Conservation (phyloP, 2,329 filamentous ascomycete genomes). For the Fonsecaea pedrosoi region DNA sequence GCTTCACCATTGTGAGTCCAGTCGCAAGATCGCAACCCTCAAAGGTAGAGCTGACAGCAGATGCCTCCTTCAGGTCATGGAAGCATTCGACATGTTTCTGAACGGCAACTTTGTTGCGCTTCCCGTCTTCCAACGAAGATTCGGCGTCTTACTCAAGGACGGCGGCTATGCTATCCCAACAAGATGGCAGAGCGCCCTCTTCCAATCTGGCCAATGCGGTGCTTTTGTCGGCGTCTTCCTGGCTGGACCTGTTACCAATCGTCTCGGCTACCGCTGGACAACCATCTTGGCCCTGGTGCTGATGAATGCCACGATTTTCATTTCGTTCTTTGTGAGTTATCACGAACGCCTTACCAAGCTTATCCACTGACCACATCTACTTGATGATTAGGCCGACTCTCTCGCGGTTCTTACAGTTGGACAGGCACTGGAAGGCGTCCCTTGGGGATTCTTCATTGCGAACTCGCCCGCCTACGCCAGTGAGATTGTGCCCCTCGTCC, state of each 20-base stretch:
- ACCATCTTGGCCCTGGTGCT: constrained; percentile 63
- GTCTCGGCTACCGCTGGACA: constrained; percentile 67
- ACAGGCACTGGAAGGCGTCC: constrained; percentile 67
- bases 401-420: constrained; percentile 57
- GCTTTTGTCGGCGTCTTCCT: constrained; percentile 66
- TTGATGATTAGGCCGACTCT: constrained; percentile 44
- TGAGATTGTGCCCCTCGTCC: constrained; percentile 66
- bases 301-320: constrained; percentile 66
- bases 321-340: constrained; percentile 58
- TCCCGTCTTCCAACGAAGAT: constrained; percentile 54
- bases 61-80: constrained; percentile 62
- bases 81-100: constrained; percentile 68
- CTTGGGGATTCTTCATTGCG: constrained; percentile 71
- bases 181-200: constrained; percentile 66
- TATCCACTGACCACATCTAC: constrained; percentile 14
- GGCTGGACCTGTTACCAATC: constrained; percentile 66
- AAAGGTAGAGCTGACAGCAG: constrained; percentile 15
- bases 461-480: constrained; percentile 68
- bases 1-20: constrained; percentile 61
- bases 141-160: constrained; percentile 51
- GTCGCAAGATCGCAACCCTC: constrained; percentile 27
- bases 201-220: constrained; percentile 62
- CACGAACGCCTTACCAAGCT: constrained; percentile 13
- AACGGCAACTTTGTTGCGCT: constrained; percentile 66
- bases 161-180: constrained; percentile 53